Evolutionary conservation across 2,329 filamentous ascomycete species (phyloP), one percentile per base, ranked within the genome.

Genomic region (Dactylellina haptotyla): DNA sequence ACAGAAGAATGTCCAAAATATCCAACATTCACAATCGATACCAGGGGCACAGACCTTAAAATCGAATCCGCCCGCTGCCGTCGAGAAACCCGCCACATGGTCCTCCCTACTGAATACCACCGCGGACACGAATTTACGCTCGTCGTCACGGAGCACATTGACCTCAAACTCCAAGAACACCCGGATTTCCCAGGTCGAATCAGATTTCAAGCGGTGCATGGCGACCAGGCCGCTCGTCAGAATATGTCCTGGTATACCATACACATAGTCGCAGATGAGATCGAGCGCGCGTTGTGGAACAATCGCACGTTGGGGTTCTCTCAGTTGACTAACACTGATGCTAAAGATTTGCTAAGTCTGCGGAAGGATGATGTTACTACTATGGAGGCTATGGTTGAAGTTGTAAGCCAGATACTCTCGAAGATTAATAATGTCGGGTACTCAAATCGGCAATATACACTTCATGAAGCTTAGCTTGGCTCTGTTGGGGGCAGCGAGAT

Each of bases 341-440:
- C 69, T 28, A 73, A 62, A 30, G 61, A 73, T 30, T 5, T 66
- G 25, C 51, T 73, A 30, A 56, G 61, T 16, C 45, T 50, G n/a
- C 39, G 46, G 54, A 51, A 14, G 10, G 20, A 73, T 39, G 48
- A 45, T 0, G 39, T 34, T 53, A 73, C 61, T 5, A 73, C 57
- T 26, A 20, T 73, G 20, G 20, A 65, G 16, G 54, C 61, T n/a
- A 64, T 66, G 54, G 50, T 66, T 23, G 37, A 53, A 12, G 61
- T 66, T 28, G 61, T 73, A 45, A 62, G 54, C 54, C 61, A 66
- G 45, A 34, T 73, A 16, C 28, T 73, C 43, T 43, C 61, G 14
- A 73, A 66, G 48, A 73, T 73, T 39, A 66, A 73, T 28, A 73
- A 73, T 30, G 61, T 73, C 32, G 69, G 69, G 16, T 73, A 53